Evolutionary conservation across 2,329 filamentous ascomycete species (phyloP).

Genomic region (Verticillium nonalfalfae): DNA sequence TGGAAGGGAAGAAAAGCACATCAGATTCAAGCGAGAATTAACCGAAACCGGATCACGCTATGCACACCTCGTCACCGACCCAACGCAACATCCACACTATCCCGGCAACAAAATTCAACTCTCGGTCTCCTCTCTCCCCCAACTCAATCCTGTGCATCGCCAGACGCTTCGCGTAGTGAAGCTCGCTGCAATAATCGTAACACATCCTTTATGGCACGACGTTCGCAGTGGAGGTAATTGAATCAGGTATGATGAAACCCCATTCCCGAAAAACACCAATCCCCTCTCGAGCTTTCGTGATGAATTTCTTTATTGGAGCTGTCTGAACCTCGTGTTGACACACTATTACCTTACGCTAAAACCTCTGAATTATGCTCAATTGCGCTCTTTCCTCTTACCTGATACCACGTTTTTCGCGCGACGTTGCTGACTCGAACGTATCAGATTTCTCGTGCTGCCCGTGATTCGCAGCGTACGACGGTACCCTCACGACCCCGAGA

Average conservation of each 20-base stretch:
- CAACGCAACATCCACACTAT: neutral
- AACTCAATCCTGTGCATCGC: neutral
- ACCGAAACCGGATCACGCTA: neutral
- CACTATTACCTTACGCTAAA: constrained; percentile 50
- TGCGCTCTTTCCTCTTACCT: neutral
- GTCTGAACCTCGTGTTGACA: constrained; percentile 63
- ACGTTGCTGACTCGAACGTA: neutral
- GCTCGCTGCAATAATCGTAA: neutral
- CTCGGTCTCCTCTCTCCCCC: neutral
- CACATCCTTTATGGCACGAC: neutral
- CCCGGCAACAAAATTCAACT: neutral
- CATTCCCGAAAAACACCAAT: neutral
- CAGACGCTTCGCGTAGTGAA: neutral
- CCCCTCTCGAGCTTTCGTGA: constrained; percentile 23
- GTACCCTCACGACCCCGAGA: neutral
- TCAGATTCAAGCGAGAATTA: neutral
- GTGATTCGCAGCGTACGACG: neutral
- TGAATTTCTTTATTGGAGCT: constrained; percentile 66
- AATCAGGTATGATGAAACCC: neutral
- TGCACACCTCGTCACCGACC: neutral
- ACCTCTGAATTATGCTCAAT: constrained; percentile 27
- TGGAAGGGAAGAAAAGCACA: neutral
- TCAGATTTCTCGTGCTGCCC: neutral
- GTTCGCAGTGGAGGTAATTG: neutral
- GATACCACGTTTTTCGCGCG: neutral